Evolutionary conservation across 2,329 filamentous ascomycete species (phyloP).

Genomic region (Claviceps citrina): DNA sequence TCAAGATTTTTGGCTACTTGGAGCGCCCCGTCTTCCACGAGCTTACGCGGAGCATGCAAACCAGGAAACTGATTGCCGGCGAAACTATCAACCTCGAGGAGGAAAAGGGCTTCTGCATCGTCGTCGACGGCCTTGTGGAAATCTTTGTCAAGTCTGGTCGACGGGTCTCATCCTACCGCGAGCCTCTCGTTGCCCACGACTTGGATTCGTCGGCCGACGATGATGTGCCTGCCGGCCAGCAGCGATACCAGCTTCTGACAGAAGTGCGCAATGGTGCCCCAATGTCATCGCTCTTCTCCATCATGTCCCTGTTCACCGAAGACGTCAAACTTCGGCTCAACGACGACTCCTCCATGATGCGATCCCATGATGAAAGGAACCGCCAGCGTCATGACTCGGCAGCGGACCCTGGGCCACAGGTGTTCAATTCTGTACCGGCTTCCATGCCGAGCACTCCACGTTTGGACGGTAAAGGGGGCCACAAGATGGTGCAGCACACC

Average conservation of each 20-base stretch:
- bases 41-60: constrained; percentile 95
- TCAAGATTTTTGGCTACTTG: constrained; percentile 96
- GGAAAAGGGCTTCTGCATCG: constrained; percentile 93
- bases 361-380: constrained; percentile 11
- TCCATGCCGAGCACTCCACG: constrained; percentile 26
- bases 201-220: constrained; percentile 45
- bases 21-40: constrained; percentile 96
- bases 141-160: constrained; percentile 89
- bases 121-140: constrained; percentile 90
- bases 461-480: constrained; percentile 15
- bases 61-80: constrained; percentile 84
- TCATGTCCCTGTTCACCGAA: constrained; percentile 91
- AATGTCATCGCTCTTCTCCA: constrained; percentile 96
- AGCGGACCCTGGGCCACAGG: constrained; percentile 6
- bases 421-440: constrained; percentile 7
- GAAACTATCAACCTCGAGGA: constrained; percentile 92
- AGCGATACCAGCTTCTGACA: constrained; percentile 86
- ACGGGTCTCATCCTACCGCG: constrained; percentile 1
- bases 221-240: constrained; percentile 50
- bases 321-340: constrained; percentile 68
- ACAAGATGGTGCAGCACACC: constrained; percentile 2
- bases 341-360: constrained; percentile 33
- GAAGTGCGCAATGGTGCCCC: constrained; percentile 96
- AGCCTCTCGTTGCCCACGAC: constrained; percentile 17
- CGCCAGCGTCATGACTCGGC: constrained; percentile 16